Percentiles rank a stretch among this genome's conserved stretches.
Conservation (phyloP, 2,329 filamentous ascomycete genomes). For the Fusarium ambrosium region DNA sequence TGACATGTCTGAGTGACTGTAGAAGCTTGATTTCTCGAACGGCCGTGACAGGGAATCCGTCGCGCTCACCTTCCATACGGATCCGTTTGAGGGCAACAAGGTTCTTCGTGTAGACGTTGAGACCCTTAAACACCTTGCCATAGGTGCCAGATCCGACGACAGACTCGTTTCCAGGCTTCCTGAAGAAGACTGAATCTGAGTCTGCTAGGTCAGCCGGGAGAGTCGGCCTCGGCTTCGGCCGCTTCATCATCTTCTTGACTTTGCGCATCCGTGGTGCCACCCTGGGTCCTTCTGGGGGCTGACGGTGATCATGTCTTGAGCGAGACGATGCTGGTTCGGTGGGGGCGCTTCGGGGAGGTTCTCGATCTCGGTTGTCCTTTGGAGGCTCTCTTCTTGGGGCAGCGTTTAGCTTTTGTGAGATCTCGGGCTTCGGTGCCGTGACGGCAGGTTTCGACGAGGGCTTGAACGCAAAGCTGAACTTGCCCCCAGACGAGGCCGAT, state of each 20-base stretch:
- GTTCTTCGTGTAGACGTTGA: constrained; percentile 90
- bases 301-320: constrained; percentile 51
- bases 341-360: constrained; percentile 64
- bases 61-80: constrained; percentile 91
- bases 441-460: constrained; percentile 72
- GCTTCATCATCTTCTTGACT: constrained; percentile 77
- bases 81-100: constrained; percentile 91
- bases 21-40: constrained; percentile 92
- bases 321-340: constrained; percentile 68
- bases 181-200: constrained; percentile 92
- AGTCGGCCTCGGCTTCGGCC: constrained; percentile 77
- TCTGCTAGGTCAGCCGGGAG: constrained; percentile 78
- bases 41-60: constrained; percentile 92
- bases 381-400: constrained; percentile 61
- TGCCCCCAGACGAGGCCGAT: constrained; percentile 68
- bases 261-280: constrained; percentile 68
- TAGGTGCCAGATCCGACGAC: constrained; percentile 97
- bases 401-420: constrained; percentile 77
- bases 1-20: constrained; percentile 85
- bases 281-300: constrained; percentile 53
- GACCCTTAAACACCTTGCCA: constrained; percentile 94
- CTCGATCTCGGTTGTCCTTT: constrained; percentile 56
- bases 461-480: constrained; percentile 96
- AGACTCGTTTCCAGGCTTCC: constrained; percentile 97
- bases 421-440: constrained; percentile 73